Conservation (phyloP, 345 rosid species). For the Boechera stricta region DNA sequence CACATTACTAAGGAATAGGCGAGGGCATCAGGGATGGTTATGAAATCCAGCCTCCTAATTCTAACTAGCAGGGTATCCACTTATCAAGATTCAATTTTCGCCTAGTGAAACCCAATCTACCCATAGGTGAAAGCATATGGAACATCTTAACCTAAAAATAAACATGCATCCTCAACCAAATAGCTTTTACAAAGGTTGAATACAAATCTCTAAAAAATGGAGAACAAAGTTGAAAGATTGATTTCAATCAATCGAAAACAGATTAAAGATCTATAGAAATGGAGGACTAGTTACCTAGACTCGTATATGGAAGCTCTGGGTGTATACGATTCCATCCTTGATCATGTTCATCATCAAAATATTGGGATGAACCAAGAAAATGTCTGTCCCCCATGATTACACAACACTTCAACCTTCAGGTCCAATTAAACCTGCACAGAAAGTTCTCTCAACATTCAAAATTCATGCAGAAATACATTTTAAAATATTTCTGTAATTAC, state of each 20-base stretch:
- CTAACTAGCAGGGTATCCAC: constrained; percentile 26
- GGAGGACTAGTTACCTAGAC: constrained; percentile 52
- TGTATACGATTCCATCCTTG: constrained; percentile 71
- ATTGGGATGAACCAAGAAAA: constrained; percentile 56
- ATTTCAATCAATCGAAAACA: constrained; percentile 1
- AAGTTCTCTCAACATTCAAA: constrained; percentile 29
- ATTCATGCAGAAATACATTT: constrained; percentile 23
- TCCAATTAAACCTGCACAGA: constrained; percentile 53
- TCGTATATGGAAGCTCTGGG: constrained; percentile 59
- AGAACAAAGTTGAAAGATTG: background rate
- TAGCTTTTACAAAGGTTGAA: constrained; percentile 21
- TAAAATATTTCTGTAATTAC: background rate
- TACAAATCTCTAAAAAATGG: constrained; percentile 2
- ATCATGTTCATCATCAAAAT: constrained; percentile 66
- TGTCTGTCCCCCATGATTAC: constrained; percentile 71
- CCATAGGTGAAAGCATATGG: constrained; percentile 15
- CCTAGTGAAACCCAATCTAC: constrained; percentile 24
- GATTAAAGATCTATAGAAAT: background rate
- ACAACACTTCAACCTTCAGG: constrained; percentile 25
- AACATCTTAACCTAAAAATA: constrained; percentile 17
- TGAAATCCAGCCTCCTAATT: constrained; percentile 12
- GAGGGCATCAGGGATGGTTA: background rate
- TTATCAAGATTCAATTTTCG: constrained; percentile 9
- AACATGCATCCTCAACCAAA: constrained; percentile 29
- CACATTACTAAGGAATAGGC: background rate